These are phyloP conservation scores for Fusarium vanettenii DNA, from an alignment of 2,329 filamentous ascomycete species.

Conservation along the genomic window DNA sequence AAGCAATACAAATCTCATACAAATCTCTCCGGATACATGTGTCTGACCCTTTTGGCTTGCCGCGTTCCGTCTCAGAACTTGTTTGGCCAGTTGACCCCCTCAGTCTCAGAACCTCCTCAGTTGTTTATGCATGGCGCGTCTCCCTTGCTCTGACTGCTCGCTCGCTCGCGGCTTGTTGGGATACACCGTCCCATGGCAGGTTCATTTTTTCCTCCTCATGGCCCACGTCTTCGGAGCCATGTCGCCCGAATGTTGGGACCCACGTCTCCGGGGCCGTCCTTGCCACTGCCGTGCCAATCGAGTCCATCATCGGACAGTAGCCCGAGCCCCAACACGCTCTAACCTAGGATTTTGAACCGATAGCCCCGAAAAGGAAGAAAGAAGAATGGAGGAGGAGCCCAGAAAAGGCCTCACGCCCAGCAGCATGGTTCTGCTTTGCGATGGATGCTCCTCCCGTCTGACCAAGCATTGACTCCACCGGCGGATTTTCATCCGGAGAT, in stretches of 20 bases:
- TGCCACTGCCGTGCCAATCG: slow-evolving; percentile 46
- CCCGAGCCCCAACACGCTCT: slow-evolving; percentile 42
- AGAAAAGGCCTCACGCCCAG: slow-evolving; percentile 42
- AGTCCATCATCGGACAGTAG: slow-evolving; percentile 44
- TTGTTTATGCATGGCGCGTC: slow-evolving; percentile 6
- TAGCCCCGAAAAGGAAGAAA: slow-evolving; percentile 25
- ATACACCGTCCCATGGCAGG: slow-evolving; percentile 21
- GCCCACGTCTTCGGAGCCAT: slow-evolving; percentile 23
- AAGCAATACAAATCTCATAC: slow-evolving; percentile 41
- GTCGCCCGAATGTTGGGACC: slow-evolving; percentile 37
- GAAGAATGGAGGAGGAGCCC: slow-evolving; percentile 29
- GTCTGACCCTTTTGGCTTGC: slow-evolving; percentile 1
- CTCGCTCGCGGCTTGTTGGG: slow-evolving; percentile 20
- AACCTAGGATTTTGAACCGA: slow-evolving; percentile 38
- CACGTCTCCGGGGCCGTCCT: slow-evolving; percentile 34
- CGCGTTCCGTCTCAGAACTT: slow-evolving; percentile 19
- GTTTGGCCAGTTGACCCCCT: not conserved
- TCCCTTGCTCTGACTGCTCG: slow-evolving; percentile 10
- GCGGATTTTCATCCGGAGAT: slow-evolving; percentile 40
- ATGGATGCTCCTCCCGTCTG: not conserved
- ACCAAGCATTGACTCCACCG: slow-evolving; percentile 28
- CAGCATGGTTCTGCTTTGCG: slow-evolving; percentile 5
- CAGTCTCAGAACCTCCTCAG: slow-evolving; percentile 2
- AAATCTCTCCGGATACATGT: slow-evolving; percentile 30
- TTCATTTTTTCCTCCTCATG: slow-evolving; percentile 11